Evolutionary conservation across 2,329 filamentous ascomycete species (phyloP).

Genomic region (Fusarium tupiense): DNA sequence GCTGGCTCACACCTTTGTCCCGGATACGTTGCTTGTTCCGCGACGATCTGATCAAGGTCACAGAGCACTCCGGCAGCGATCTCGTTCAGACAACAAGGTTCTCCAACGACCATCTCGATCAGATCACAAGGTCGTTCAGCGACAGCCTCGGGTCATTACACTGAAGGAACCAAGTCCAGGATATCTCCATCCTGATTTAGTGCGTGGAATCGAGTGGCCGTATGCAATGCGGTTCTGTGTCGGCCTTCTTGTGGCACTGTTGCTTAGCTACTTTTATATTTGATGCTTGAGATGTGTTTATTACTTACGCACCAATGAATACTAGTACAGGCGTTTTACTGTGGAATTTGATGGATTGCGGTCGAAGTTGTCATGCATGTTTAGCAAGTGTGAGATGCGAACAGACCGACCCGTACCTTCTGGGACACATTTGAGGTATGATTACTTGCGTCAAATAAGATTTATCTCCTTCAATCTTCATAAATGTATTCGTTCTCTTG

Average conservation of each 20-base stretch:
- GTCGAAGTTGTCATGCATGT: too few relatives aligned
- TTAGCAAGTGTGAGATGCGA: too few relatives aligned
- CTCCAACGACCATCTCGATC: not conserved
- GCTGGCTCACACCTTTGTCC: not conserved
- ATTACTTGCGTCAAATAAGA: too few relatives aligned
- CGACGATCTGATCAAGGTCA: not conserved
- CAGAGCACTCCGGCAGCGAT: not conserved
- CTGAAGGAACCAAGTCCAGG: not conserved
- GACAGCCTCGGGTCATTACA: too few relatives aligned
- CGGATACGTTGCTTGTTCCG: not conserved
- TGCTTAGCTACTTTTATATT: not conserved
- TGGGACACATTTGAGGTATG: too few relatives aligned
- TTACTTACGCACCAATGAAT: rapidly evolving
- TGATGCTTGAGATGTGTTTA: too few relatives aligned
- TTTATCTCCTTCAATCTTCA: rapidly evolving
- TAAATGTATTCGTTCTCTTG: not conserved
- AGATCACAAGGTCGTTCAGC: too few relatives aligned
- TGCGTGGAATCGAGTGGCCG: not conserved
- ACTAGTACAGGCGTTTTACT: not conserved
- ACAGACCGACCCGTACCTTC: too few relatives aligned
- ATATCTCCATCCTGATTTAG: not conserved
- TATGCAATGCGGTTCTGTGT: not conserved
- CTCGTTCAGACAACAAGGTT: not conserved
- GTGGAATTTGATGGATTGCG: not conserved
- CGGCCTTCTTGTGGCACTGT: not conserved